Conservation (phyloP, 306 rosid species). For the Prunus davidiana region DNA sequence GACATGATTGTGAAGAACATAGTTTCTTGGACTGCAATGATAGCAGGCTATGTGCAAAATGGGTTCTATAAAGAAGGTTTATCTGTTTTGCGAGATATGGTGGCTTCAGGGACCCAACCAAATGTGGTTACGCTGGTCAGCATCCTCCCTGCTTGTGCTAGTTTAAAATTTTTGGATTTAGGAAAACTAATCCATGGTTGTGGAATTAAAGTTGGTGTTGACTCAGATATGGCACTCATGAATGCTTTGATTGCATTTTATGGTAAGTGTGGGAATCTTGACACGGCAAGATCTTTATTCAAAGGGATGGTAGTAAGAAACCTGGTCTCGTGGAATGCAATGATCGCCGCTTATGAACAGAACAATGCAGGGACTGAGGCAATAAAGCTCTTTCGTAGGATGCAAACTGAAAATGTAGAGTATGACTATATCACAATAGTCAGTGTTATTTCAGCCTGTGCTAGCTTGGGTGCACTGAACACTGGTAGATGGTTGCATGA, state of each 20-base stretch:
- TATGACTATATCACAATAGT: constrained; percentile 16
- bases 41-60: constrained; percentile 27
- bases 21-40: constrained; percentile 37
- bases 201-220: constrained; percentile 13
- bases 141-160: constrained; percentile 31
- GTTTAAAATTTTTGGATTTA: constrained; percentile 17
- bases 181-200: constrained; percentile 23
- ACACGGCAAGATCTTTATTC: constrained; percentile 6
- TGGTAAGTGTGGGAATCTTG: constrained; percentile 22
- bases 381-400: neutral
- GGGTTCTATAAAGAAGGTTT: constrained; percentile 35
- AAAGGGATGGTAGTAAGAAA: neutral
- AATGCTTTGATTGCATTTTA: constrained; percentile 27
- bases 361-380: neutral
- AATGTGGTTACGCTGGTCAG: constrained; percentile 28
- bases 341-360: constrained; percentile 9
- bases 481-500: constrained; percentile 17
- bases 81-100: constrained; percentile 23
- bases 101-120: constrained; percentile 26
- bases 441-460: constrained; percentile 9
- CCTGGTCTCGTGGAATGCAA: constrained; percentile 9
- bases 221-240: constrained; percentile 12
- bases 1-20: constrained; percentile 19
- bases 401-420: constrained; percentile 4
- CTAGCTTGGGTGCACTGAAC: constrained; percentile 10